A percentile compares a stretch with the other conserved stretches of the same genome.
phyloP scores from a whole-genome alignment of 1,284 basidiomycete genomes.

The Salmacisia buchloeana region DNA sequence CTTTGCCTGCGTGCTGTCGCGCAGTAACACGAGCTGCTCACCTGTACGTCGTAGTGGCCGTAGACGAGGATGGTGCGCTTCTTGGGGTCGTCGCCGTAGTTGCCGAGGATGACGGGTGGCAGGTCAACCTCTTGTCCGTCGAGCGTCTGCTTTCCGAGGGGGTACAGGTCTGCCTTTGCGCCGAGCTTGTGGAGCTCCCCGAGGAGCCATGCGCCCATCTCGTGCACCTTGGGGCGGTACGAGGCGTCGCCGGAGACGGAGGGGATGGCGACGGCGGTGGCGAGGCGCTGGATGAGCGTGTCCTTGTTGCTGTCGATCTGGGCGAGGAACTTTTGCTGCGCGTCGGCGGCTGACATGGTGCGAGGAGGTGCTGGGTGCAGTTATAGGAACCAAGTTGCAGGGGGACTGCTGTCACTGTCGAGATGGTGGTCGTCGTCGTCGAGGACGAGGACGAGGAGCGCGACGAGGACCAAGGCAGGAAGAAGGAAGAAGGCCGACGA shows the following conservation, averaged over 20 bases:
- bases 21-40: constrained; percentile 9
- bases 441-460: not conserved
- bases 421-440: not conserved
- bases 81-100: constrained; percentile 71
- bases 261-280: constrained; percentile 46
- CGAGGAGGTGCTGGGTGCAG: too few relatives aligned
- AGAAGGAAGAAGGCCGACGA: not conserved
- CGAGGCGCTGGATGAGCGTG: constrained; percentile 38
- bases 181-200: constrained; percentile 41
- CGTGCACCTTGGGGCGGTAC: constrained; percentile 44
- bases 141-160: constrained; percentile 68
- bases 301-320: constrained; percentile 47
- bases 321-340: constrained; percentile 35
- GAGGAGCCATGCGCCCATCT: constrained; percentile 48
- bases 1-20: constrained; percentile 39
- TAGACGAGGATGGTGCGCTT: constrained; percentile 80
- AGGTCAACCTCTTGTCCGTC: constrained; percentile 72
- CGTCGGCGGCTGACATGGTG: constrained; percentile 10
- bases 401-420: not conserved
- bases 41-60: constrained; percentile 53
- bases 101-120: constrained; percentile 79
- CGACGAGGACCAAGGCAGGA: not conserved
- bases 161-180: constrained; percentile 36
- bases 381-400: too few relatives aligned
- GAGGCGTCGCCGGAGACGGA: constrained; percentile 46